Conservation (phyloP, 306 rosid species). For the Dalbergia oliveri region DNA sequence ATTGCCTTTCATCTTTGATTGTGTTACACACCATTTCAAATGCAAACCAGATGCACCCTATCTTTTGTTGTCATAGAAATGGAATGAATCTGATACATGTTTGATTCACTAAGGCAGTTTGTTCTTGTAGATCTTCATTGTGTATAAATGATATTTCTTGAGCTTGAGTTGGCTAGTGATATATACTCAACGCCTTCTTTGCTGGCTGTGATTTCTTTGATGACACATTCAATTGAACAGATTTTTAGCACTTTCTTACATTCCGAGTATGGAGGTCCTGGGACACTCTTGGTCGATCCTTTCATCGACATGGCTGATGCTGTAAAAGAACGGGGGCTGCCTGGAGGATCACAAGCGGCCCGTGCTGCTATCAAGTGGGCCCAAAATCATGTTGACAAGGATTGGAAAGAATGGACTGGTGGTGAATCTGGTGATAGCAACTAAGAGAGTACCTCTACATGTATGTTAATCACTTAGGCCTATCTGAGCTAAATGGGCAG, state of each 20-base stretch:
- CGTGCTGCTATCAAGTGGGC: constrained; percentile 91
- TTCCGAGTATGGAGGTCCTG: constrained; percentile 95
- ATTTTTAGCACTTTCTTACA: constrained; percentile 78
- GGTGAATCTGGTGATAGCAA: constrained; percentile 46
- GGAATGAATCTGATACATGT: background rate
- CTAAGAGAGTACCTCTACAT: constrained; percentile 23
- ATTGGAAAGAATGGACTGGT: constrained; percentile 87
- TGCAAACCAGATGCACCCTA: background rate
- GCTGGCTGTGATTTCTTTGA: constrained; percentile 25
- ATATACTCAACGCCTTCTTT: constrained; percentile 1
- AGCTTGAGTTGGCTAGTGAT: constrained; percentile 6
- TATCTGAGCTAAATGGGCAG: constrained; percentile 45
- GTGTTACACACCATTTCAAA: background rate
- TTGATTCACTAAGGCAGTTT: constrained; percentile 19
- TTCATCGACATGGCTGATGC: constrained; percentile 89
- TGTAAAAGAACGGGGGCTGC: constrained; percentile 69
- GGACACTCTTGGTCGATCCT: constrained; percentile 81
- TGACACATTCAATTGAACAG: constrained; percentile 54
- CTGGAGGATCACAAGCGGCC: constrained; percentile 93
- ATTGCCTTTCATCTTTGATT: too few species aligned
- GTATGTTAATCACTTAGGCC: constrained; percentile 19
- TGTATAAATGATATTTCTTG: background rate
- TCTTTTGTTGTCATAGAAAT: background rate
- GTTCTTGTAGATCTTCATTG: constrained; percentile 14
- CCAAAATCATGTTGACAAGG: constrained; percentile 81